A percentile compares a stretch with the other conserved stretches of the same genome.
Conservation (phyloP, 257 asterid genomes). For the Catharanthus roseus region DNA sequence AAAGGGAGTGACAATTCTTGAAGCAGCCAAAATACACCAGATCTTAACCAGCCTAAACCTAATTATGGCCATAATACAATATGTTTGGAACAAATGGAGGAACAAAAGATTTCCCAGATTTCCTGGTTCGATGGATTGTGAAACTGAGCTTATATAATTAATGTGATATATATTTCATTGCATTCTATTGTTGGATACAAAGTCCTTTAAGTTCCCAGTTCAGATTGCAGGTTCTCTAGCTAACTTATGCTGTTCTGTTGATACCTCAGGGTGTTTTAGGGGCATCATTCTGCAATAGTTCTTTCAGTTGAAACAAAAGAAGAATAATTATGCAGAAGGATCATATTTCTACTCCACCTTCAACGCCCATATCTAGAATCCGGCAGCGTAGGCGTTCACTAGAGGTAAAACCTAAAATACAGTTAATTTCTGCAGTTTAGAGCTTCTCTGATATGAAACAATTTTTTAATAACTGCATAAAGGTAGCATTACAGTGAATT, state of each 20-base stretch:
- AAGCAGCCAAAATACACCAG: neutral
- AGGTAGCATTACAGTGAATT: neutral
- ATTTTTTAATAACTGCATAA: neutral
- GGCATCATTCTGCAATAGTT: neutral
- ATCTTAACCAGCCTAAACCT: neutral
- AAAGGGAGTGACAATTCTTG: neutral
- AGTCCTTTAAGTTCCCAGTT: too few species aligned
- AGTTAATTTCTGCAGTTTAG: neutral
- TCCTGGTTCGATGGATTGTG: neutral
- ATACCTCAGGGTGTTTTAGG: neutral
- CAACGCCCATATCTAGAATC: slow-evolving; percentile 37
- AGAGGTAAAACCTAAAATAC: slow-evolving; percentile 33
- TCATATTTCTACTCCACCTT: slow-evolving; percentile 36
- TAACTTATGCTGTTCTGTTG: neutral
- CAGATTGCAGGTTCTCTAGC: neutral
- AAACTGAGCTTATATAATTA: neutral
- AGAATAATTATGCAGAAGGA: slow-evolving; percentile 31
- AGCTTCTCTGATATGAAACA: neutral
- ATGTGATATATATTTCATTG: neutral
- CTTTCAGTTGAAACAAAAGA: slow-evolving; percentile 14
- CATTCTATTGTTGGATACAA: too few species aligned
- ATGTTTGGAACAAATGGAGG: neutral
- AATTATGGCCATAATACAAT: neutral
- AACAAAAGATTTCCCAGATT: neutral
- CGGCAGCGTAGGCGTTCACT: slow-evolving; percentile 41